Conservation (phyloP, 2,329 filamentous ascomycete genomes). For the Alternaria incomplexa region DNA sequence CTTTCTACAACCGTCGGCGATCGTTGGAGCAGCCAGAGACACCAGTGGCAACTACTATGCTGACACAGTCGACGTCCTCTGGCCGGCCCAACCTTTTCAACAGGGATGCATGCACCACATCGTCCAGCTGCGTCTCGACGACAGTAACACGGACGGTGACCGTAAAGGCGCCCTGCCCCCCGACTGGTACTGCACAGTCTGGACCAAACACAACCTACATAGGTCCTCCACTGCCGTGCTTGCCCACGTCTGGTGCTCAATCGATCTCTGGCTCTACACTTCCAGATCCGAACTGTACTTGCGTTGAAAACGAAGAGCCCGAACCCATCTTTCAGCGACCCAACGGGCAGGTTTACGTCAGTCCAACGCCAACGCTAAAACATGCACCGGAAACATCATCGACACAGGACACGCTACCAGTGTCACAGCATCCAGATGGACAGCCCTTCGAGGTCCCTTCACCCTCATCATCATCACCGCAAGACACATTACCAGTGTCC, state of each 20-base stretch:
- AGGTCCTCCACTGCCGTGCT: conserved; percentile 12
- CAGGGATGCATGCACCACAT: conserved; percentile 10
- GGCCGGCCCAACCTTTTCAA: background rate
- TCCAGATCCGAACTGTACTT: background rate
- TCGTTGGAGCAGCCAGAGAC: conserved; percentile 8
- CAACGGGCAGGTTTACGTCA: background rate
- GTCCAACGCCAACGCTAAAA: background rate
- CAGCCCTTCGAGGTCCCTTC: background rate
- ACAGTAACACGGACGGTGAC: conserved; percentile 20
- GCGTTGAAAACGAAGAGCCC: background rate
- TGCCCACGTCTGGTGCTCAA: conserved; percentile 2
- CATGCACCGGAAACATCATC: background rate
- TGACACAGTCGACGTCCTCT: background rate
- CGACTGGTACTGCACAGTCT: background rate
- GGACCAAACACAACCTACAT: conserved; percentile 7
- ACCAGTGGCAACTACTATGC: background rate
- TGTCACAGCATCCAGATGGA: background rate
- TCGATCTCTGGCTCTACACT: background rate
- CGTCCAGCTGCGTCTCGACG: conserved; percentile 5
- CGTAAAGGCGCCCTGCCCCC: conserved; percentile 15
- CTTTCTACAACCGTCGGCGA: conserved; percentile 24
- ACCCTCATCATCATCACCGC: background rate
- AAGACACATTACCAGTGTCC: background rate
- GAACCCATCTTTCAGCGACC: background rate
- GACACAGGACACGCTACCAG: background rate